A percentile compares a stretch with the other conserved stretches of the same genome.
These are phyloP conservation scores for Hirsutella rhossiliensis DNA, from an alignment of 2,329 filamentous ascomycete species.

Conservation along the genomic window DNA sequence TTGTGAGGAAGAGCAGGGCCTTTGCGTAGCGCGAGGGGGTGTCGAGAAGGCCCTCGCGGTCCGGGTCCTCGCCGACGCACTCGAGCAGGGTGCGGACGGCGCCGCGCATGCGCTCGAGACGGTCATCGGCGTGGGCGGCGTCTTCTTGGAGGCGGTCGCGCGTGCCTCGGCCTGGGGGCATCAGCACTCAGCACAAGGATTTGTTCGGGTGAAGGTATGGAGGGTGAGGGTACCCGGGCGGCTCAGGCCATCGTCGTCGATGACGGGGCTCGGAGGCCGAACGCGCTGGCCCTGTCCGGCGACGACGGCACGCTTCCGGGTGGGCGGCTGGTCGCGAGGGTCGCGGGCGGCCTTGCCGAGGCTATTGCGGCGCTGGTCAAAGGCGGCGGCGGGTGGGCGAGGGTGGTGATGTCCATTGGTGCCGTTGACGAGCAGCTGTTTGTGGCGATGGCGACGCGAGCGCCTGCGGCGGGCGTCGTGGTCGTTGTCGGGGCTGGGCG, in stretches of 20 bases:
- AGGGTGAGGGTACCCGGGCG: not conserved
- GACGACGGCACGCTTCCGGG: constrained; percentile 21
- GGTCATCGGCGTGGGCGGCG: constrained; percentile 26
- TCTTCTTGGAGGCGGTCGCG: constrained; percentile 48
- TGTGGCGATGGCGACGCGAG: not conserved
- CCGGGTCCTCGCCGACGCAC: constrained; percentile 56
- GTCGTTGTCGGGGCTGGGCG: not conserved
- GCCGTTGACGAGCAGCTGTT: not conserved
- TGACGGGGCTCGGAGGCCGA: constrained; percentile 38
- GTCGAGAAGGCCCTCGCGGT: constrained; percentile 50
- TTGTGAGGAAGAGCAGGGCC: constrained; percentile 90
- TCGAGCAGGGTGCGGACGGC: constrained; percentile 56
- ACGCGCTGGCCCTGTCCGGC: constrained; percentile 6
- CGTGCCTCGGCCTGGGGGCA: constrained; percentile 44
- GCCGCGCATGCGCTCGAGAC: constrained; percentile 45
- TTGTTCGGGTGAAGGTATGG: not conserved
- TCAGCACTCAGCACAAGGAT: not conserved
- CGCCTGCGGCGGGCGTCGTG: not conserved
- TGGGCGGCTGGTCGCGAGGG: constrained; percentile 39
- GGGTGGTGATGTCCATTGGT: constrained; percentile 16
- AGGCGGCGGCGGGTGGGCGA: constrained; percentile 11
- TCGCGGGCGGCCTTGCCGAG: constrained; percentile 50
- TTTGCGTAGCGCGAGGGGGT: constrained; percentile 85
- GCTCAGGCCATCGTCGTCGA: constrained; percentile 24
- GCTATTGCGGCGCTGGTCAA: constrained; percentile 36